Conservation (phyloP, 805 yeast genomes). For the Candida multigemmis region DNA sequence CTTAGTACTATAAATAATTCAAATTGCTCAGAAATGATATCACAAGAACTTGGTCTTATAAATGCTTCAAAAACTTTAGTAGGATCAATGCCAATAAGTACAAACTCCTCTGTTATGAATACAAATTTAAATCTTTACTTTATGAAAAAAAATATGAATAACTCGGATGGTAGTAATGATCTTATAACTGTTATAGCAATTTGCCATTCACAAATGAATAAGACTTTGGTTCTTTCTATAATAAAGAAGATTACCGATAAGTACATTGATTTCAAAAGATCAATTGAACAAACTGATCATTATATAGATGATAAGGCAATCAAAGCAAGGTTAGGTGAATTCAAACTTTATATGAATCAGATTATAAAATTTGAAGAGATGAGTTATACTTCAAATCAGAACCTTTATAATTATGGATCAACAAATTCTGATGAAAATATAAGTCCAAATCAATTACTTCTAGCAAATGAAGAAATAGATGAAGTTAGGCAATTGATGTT, state of each 20-base stretch:
- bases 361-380: slow-evolving; percentile 46
- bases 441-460: slow-evolving; percentile 25
- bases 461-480: slow-evolving; percentile 47
- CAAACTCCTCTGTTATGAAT: slow-evolving; percentile 15
- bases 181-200: slow-evolving; percentile 43
- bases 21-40: slow-evolving; percentile 44
- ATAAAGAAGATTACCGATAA: slow-evolving; percentile 43
- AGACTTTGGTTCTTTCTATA: slow-evolving; percentile 36
- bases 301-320: slow-evolving; percentile 3
- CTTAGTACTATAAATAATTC: slow-evolving; percentile 31
- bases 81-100: slow-evolving; percentile 25
- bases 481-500: slow-evolving; percentile 63
- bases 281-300: slow-evolving; percentile 8
- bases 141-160: slow-evolving; percentile 35
- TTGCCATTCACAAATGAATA: slow-evolving; percentile 34
- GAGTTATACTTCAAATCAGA: slow-evolving; percentile 27
- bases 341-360: slow-evolving; percentile 47
- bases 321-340: slow-evolving; percentile 34
- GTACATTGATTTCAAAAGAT: slow-evolving; percentile 33
- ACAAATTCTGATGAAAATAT: slow-evolving; percentile 12
- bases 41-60: slow-evolving; percentile 46
- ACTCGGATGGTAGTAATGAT: slow-evolving; percentile 37
- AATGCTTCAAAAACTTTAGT: slow-evolving; percentile 37
- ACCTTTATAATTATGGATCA: slow-evolving; percentile 25
- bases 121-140: slow-evolving; percentile 33